phyloP scores from a whole-genome alignment of 345 rosid species.

The Pistacia vera region DNA sequence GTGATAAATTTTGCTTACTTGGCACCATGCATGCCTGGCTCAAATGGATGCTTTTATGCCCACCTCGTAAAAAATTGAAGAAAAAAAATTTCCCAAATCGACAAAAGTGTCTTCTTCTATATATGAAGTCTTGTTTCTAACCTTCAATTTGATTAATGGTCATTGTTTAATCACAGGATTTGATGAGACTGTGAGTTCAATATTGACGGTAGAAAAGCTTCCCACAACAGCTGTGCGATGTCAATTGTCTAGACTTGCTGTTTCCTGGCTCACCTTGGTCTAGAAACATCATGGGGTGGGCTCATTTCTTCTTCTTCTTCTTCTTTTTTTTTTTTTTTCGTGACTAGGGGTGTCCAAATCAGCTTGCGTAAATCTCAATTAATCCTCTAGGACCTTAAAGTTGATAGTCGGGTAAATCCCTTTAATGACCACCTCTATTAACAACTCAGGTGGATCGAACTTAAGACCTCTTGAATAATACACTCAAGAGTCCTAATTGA shows the following conservation, averaged over 20 bases:
- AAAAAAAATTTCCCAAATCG: constrained; percentile 3
- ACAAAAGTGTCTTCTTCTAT: constrained; percentile 36
- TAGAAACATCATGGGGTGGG: constrained; percentile 1
- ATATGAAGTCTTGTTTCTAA: not conserved
- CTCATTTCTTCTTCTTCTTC: not conserved
- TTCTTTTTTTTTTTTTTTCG: too few species aligned
- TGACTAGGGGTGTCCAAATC: too few species aligned
- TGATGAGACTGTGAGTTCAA: constrained; percentile 19
- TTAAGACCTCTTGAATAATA: too few species aligned
- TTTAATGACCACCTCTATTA: too few species aligned
- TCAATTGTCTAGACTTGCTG: not conserved
- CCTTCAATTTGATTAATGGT: constrained; percentile 27
- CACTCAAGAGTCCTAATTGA: too few species aligned
- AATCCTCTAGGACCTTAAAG: too few species aligned
- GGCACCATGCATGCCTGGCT: constrained; percentile 37
- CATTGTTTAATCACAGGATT: constrained; percentile 23
- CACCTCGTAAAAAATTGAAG: constrained; percentile 31
- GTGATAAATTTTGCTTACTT: constrained; percentile 46
- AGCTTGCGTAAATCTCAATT: too few species aligned
- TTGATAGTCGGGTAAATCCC: too few species aligned
- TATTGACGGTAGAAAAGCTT: constrained; percentile 17
- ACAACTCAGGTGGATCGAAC: too few species aligned
- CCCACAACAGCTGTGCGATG: constrained; percentile 26
- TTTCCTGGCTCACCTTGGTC: constrained; percentile 2
- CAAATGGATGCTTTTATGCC: constrained; percentile 37